These are phyloP conservation scores for Microascus cirrosus DNA, from an alignment of 2,329 filamentous ascomycete genomes.

Conservation along the genomic window DNA sequence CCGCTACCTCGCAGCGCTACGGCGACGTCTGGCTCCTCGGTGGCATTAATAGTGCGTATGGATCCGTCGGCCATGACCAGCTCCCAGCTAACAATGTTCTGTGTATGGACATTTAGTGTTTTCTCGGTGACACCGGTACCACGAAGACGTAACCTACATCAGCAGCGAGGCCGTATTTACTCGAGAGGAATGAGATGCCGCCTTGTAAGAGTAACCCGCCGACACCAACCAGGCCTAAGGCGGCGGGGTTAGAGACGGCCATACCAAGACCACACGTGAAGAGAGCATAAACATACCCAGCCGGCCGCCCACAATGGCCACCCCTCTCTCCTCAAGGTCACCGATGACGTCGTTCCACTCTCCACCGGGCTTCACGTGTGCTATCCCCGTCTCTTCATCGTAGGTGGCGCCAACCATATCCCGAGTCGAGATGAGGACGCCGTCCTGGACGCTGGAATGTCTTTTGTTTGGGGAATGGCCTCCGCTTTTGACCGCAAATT, in stretches of 20 bases:
- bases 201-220: constrained; percentile 16
- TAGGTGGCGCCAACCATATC: constrained; percentile 21
- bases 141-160: constrained; percentile 11
- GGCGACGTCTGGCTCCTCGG: constrained; percentile 12
- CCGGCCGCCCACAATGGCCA: constrained; percentile 19
- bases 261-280: background rate
- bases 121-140: background rate
- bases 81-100: constrained; percentile 15
- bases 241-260: background rate
- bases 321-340: constrained; percentile 17
- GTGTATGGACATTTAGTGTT: too few species aligned
- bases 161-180: constrained; percentile 15
- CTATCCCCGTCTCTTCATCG: constrained; percentile 17
- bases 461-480: constrained; percentile 25
- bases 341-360: constrained; percentile 26
- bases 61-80: constrained; percentile 14
- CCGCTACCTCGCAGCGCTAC: constrained; percentile 17
- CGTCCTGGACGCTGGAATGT: constrained; percentile 20
- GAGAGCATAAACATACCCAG: constrained; percentile 9
- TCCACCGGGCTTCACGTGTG: constrained; percentile 24
- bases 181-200: constrained; percentile 16
- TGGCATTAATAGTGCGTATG: constrained; percentile 14
- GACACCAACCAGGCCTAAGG: constrained; percentile 15
- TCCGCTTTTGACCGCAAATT: constrained; percentile 24
- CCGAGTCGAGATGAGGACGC: constrained; percentile 22